Evolutionary conservation across 1,139 yeast species (phyloP), one percentile per base, ranked within the genome.

Genomic region (Kodamaea alishanica): DNA sequence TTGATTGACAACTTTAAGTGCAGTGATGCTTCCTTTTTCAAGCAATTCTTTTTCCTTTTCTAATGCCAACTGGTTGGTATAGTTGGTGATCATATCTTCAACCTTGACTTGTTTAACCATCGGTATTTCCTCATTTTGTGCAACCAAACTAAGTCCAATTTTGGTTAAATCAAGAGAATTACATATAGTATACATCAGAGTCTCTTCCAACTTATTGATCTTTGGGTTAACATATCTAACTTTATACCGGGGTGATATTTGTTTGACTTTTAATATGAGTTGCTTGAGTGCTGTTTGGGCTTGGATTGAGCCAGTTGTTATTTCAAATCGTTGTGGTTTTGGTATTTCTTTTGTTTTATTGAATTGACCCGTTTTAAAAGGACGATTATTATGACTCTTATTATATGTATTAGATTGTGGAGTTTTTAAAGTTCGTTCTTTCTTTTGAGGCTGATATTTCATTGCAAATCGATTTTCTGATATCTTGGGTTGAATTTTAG

Each of bases 11-110:
- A 62, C 64, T 35, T 52, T 58, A 37, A 55, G 49, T 2, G 70
- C 69, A 11, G 63, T 55, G 1, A 49, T 39, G 37, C 71, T 67
- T 0, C 76, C 77, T 45, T 51, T 47, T 27, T 56, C 54, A 32
- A 69, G 47, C 22, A 71, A 52, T 36, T 61, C 67, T 33, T 57
- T 43, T 42, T 68, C 70, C 36, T 59, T 61, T 23, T 48, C 37
- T 5, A 49, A 52, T 0, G 76, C 73, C 28, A 67, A 51, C 36
- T 60, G 57, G 24, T 66, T 63, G 2, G 61, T 48, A 43, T 65
- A 68, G 1, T 41, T 40, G 38, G 57, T 55, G 12, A 67, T 41
- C 77, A 71, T 71, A 9, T 66, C 69, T 24, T 40, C 47, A 5
- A 55, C 51, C 9, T 54, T 51, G 5, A 58, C 54, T 9, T 47